Percentiles rank a stretch among this genome's conserved stretches.
Evolutionary conservation across 805 yeast genomes (phyloP).

Genomic region (Candida methanosorbosa): DNA sequence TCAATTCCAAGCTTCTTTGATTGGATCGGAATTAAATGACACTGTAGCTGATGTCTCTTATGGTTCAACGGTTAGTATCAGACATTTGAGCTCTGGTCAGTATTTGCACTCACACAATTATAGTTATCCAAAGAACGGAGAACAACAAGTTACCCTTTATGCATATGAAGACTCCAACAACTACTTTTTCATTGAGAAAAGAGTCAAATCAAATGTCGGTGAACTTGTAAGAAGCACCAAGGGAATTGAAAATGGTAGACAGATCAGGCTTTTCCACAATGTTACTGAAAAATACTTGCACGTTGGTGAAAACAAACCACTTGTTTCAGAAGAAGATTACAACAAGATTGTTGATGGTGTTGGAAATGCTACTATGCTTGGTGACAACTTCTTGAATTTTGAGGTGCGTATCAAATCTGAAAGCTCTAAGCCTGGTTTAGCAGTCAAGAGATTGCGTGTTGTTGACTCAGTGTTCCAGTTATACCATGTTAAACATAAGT

Average conservation of each 20-base stretch:
- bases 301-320: constrained; percentile 70
- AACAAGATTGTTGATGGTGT: constrained; percentile 58
- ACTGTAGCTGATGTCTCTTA: constrained; percentile 59
- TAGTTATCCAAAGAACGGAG: constrained; percentile 49
- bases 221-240: constrained; percentile 27
- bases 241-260: constrained; percentile 37
- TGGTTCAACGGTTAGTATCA: constrained; percentile 65
- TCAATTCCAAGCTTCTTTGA: constrained; percentile 52
- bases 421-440: constrained; percentile 23
- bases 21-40: constrained; percentile 27
- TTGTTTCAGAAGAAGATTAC: constrained; percentile 85
- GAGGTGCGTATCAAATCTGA: constrained; percentile 42
- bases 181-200: constrained; percentile 62
- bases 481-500: constrained; percentile 55
- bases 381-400: constrained; percentile 66
- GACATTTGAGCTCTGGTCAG: constrained; percentile 67
- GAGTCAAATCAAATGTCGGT: constrained; percentile 27
- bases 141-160: constrained; percentile 75
- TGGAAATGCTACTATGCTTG: constrained; percentile 53
- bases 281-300: constrained; percentile 59
- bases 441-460: constrained; percentile 36
- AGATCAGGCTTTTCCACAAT: constrained; percentile 62
- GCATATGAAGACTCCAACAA: constrained; percentile 54
- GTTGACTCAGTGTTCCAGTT: constrained; percentile 65
- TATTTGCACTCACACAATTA: constrained; percentile 74